Evolutionary conservation across 495 filamentous ascomycete species (phyloP).

Genomic region (Neurospora hispaniola): DNA sequence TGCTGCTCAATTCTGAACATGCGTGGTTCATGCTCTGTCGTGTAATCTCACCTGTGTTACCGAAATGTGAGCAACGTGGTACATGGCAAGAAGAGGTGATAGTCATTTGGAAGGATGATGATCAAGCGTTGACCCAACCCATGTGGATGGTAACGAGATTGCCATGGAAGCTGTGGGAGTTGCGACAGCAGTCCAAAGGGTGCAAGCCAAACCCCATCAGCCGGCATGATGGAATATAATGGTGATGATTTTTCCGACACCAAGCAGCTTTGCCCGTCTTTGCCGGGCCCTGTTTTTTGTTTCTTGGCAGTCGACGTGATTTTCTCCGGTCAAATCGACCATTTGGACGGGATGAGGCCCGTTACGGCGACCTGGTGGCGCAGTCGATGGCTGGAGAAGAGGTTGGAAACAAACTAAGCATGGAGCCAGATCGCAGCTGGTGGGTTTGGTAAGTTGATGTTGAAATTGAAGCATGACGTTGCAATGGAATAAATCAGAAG

Average conservation of each 20-base stretch:
- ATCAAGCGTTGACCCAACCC: not conserved
- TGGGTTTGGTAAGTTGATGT: not conserved
- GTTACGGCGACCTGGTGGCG: not conserved
- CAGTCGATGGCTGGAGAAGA: not conserved
- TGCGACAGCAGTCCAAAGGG: not conserved
- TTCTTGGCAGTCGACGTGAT: too few species aligned
- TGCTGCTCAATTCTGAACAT: constrained; percentile 10
- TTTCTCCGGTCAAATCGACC: not conserved
- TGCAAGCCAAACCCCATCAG: not conserved
- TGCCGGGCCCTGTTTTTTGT: not conserved
- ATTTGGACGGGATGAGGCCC: not conserved
- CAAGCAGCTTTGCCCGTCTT: not conserved
- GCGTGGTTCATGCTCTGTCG: constrained; percentile 6
- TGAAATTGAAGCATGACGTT: not conserved
- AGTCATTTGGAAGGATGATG: not conserved
- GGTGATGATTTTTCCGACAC: not conserved
- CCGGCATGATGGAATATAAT: not conserved
- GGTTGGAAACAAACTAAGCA: not conserved
- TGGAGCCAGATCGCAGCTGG: not conserved
- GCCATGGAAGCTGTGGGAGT: not conserved
- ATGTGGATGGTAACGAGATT: not conserved
- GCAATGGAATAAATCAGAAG: not conserved
- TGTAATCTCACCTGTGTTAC: constrained; percentile 6
- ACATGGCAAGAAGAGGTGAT: not conserved
- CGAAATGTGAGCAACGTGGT: not conserved